These are phyloP conservation scores for Fistulinella prunicolor DNA, from an alignment of 768 basidiomycete genomes.

Conservation along the genomic window DNA sequence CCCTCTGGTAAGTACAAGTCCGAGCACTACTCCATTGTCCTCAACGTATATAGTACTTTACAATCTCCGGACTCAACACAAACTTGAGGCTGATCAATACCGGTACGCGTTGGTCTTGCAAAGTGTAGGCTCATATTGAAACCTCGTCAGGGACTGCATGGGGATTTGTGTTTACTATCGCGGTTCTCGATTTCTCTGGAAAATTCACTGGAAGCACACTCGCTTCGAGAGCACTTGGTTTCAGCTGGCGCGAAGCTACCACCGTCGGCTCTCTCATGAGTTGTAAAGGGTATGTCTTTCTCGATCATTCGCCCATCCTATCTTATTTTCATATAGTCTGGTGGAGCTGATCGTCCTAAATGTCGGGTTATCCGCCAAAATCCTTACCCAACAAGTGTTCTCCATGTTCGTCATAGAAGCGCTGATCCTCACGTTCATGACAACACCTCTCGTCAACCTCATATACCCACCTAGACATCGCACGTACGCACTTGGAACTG, in stretches of 20 bases:
- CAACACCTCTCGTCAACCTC: slow-evolving; percentile 69
- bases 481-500: slow-evolving; percentile 38
- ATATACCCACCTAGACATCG: slow-evolving; percentile 68
- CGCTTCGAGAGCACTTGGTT: slow-evolving; percentile 67
- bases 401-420: slow-evolving; percentile 95
- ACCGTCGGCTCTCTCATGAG: slow-evolving; percentile 93
- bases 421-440: slow-evolving; percentile 81
- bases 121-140: background rate
- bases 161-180: slow-evolving; percentile 84
- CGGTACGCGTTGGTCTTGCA: slow-evolving; percentile 38
- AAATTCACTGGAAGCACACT: slow-evolving; percentile 85
- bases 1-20: slow-evolving; percentile 61
- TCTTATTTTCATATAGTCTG: slow-evolving; percentile 43
- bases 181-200: slow-evolving; percentile 72
- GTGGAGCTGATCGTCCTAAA: slow-evolving; percentile 97
- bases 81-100: slow-evolving; percentile 81
- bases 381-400: slow-evolving; percentile 77
- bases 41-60: slow-evolving; percentile 70
- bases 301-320: background rate
- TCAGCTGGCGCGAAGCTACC: slow-evolving; percentile 75
- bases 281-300: slow-evolving; percentile 78
- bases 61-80: slow-evolving; percentile 89
- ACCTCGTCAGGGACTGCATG: slow-evolving; percentile 62
- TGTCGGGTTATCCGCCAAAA: slow-evolving; percentile 78
- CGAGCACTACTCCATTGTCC: background rate